phyloP scores from a whole-genome alignment of 2,329 filamentous ascomycete species.

The Pyricularia sp. region DNA sequence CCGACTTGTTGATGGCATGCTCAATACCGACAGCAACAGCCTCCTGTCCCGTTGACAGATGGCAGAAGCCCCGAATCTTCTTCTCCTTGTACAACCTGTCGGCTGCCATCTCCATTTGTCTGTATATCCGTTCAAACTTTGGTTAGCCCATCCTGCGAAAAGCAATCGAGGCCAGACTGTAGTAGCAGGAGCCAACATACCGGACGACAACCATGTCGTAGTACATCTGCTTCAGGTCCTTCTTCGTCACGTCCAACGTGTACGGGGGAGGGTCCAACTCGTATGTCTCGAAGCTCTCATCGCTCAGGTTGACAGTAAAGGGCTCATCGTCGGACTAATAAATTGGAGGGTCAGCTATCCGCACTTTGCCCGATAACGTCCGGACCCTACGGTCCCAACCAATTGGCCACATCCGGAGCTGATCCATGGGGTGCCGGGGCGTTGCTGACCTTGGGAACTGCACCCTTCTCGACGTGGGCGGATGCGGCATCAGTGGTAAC shows the following conservation, averaged over 20 bases:
- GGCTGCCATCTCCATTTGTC: constrained; percentile 99
- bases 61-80: constrained; percentile 99
- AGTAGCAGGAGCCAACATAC: constrained; percentile 41
- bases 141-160: not conserved
- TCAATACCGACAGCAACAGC: constrained; percentile 96
- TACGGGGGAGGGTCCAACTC: constrained; percentile 94
- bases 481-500: constrained; percentile 96
- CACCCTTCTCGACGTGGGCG: constrained; percentile 73
- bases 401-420: not conserved
- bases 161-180: constrained; percentile 8
- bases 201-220: constrained; percentile 90
- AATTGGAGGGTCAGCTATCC: constrained; percentile 8
- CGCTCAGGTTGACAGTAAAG: constrained; percentile 85
- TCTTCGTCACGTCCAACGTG: constrained; percentile 90
- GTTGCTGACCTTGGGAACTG: constrained; percentile 37
- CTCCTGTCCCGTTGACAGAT: constrained; percentile 95
- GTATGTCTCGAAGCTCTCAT: constrained; percentile 99
- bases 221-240: constrained; percentile 98
- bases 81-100: constrained; percentile 99
- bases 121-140: constrained; percentile 24
- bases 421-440: not conserved
- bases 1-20: constrained; percentile 81
- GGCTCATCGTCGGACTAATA: constrained; percentile 81
- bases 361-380: not conserved
- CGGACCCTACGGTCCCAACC: not conserved